These are phyloP conservation scores for Xerocomus potaroensis DNA, from an alignment of 768 basidiomycete genomes.

Conservation along the genomic window DNA sequence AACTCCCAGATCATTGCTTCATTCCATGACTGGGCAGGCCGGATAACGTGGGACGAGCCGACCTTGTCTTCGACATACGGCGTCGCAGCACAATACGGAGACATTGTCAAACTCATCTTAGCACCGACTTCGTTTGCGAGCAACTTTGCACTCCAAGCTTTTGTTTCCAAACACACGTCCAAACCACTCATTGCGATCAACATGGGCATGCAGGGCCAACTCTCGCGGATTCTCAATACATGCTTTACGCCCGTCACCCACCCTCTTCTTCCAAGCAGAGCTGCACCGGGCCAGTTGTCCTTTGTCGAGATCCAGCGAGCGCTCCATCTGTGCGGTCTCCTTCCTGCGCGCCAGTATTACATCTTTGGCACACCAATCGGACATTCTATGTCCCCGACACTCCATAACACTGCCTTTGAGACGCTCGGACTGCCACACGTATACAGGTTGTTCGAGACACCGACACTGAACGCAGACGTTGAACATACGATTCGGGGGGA, in stretches of 20 bases:
- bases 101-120: constrained; percentile 90
- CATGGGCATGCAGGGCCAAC: constrained; percentile 85
- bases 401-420: constrained; percentile 88
- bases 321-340: constrained; percentile 73
- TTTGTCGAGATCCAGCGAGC: constrained; percentile 83
- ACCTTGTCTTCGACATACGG: constrained; percentile 66
- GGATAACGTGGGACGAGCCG: constrained; percentile 73
- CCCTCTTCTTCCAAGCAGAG: constrained; percentile 74
- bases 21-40: constrained; percentile 92
- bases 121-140: constrained; percentile 72
- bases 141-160: constrained; percentile 75
- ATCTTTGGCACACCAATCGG: constrained; percentile 88
- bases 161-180: constrained; percentile 51
- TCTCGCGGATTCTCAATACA: constrained; percentile 83
- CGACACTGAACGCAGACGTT: constrained; percentile 59
- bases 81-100: constrained; percentile 62
- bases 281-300: constrained; percentile 92
- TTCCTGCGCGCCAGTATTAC: constrained; percentile 72
- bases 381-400: constrained; percentile 85
- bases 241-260: constrained; percentile 91
- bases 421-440: constrained; percentile 78
- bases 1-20: constrained; percentile 82
- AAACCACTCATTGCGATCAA: constrained; percentile 95
- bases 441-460: constrained; percentile 78
- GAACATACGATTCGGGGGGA: constrained; percentile 55